Conservation (phyloP, 176 grass and related monocot genomes). For the Avena atlantica region DNA sequence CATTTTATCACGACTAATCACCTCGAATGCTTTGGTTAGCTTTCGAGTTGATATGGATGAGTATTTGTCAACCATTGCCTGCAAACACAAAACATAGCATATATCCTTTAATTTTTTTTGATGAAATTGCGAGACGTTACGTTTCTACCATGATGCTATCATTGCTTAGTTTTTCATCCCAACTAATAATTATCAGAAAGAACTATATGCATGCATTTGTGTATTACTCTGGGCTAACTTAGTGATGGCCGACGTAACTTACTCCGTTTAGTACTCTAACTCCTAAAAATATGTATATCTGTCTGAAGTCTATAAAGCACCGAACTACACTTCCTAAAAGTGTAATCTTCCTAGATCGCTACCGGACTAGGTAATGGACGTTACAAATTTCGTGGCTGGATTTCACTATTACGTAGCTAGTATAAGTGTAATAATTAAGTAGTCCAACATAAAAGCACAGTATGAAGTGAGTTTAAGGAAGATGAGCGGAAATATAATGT, state of each 20-base stretch:
- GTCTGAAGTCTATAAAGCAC: no score
- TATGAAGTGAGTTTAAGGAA: no score
- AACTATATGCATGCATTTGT: neutral
- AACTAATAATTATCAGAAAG: neutral
- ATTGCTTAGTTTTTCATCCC: no score
- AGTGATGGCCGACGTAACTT: no score
- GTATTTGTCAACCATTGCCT: constrained; percentile 89
- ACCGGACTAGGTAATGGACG: neutral
- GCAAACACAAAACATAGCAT: neutral
- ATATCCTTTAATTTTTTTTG: no score
- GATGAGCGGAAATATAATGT: no score
- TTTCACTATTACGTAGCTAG: neutral
- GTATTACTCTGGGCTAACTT: neutral
- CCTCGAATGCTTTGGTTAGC: constrained; percentile 62
- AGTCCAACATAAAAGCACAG: no score
- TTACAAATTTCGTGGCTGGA: neutral
- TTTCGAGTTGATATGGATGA: constrained; percentile 80
- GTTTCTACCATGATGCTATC: no score
- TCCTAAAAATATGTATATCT: neutral
- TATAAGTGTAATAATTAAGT: no score
- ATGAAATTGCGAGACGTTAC: no score
- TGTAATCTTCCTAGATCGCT: no score
- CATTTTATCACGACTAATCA: constrained; percentile 71
- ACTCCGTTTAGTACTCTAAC: neutral
- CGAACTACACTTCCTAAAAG: neutral